A percentile compares a stretch with the other conserved stretches of the same genome.
phyloP scores from a whole-genome alignment of 257 asterid species.

The Vinca minor region DNA sequence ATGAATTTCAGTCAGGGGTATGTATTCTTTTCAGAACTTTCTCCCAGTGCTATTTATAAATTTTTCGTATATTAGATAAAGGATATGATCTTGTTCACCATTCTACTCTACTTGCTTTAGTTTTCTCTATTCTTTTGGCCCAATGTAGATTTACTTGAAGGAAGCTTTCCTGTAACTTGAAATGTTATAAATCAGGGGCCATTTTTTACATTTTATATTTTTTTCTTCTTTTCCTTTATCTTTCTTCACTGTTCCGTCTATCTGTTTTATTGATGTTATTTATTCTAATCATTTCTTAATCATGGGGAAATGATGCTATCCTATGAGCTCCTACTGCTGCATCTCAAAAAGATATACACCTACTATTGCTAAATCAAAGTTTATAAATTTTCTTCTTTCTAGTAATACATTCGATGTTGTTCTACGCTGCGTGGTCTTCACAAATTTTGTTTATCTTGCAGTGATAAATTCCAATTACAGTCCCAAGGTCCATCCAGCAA shows the following conservation, averaged over 20 bases:
- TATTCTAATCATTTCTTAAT: not conserved
- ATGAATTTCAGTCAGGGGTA: constrained; percentile 43
- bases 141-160: too few relatives aligned
- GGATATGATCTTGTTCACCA: not conserved
- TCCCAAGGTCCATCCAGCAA: constrained; percentile 25
- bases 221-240: not conserved
- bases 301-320: not conserved
- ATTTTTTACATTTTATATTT: not conserved
- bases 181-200: not conserved
- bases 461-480: constrained; percentile 45
- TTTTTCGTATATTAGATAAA: not conserved
- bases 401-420: not conserved
- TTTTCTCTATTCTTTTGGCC: not conserved
- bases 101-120: not conserved
- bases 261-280: not conserved
- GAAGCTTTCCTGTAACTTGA: not conserved
- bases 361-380: not conserved
- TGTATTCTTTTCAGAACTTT: constrained; percentile 7
- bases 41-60: constrained; percentile 6
- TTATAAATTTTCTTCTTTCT: not conserved
- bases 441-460: constrained; percentile 12
- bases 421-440: not conserved
- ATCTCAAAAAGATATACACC: not conserved
- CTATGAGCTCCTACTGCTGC: not conserved
- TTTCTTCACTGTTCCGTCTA: not conserved